Evolutionary conservation across 495 filamentous ascomycete species (phyloP).

Genomic region (Lophiotrema nucula): DNA sequence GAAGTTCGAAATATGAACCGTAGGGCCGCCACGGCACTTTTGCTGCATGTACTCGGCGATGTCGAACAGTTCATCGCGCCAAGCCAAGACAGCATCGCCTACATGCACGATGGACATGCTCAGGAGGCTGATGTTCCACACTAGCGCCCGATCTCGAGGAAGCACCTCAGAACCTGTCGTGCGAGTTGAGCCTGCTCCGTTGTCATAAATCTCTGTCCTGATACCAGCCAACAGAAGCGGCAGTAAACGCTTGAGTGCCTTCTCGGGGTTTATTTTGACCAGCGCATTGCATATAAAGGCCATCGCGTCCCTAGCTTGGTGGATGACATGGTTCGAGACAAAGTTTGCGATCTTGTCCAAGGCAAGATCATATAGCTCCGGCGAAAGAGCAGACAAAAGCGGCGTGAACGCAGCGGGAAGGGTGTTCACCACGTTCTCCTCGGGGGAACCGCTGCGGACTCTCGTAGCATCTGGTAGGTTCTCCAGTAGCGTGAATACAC

Average conservation of each 20-base stretch:
- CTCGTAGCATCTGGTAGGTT: conserved; percentile 89
- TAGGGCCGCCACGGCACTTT: conserved; percentile 87
- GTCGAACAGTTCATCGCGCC: conserved; percentile 83
- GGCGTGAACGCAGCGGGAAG: conserved; percentile 89
- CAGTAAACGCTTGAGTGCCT: conserved; percentile 83
- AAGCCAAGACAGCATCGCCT: conserved; percentile 80
- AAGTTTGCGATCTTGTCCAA: conserved; percentile 89
- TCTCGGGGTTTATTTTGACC: conserved; percentile 91
- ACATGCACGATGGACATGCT: conserved; percentile 99
- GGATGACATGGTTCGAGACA: conserved; percentile 92
- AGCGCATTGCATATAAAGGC: conserved; percentile 96
- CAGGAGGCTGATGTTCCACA: conserved; percentile 96
- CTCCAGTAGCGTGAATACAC: conserved; percentile 91
- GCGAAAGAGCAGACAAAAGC: conserved; percentile 85
- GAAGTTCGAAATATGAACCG: conserved; percentile 94
- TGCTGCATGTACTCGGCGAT: conserved; percentile 95
- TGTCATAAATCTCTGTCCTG: conserved; percentile 93
- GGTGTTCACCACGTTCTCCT: conserved; percentile 96
- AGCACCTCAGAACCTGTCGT: conserved; percentile 92
- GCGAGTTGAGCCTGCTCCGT: conserved; percentile 91
- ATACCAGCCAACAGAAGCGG: conserved; percentile 89
- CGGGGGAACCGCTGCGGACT: conserved; percentile 83
- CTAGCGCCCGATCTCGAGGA: conserved; percentile 84
- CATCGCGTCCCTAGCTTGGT: conserved; percentile 97
- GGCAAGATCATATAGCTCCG: conserved; percentile 87